Evolutionary conservation across 305 asterid species (phyloP), one percentile per base, ranked within the genome.

Genomic region (Fraxinus platypoda): DNA sequence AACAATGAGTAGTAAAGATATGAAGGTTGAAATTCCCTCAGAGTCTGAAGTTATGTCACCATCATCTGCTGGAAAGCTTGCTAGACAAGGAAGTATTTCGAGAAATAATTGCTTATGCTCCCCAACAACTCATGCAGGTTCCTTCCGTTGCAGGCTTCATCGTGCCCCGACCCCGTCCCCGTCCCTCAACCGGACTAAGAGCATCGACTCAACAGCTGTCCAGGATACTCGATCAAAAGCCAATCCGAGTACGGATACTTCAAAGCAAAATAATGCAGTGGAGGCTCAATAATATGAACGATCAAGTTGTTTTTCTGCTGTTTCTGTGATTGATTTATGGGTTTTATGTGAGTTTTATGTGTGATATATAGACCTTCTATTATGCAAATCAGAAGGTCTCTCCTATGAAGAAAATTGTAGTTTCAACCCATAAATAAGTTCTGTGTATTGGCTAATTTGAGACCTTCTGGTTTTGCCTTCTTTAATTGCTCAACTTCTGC

Each of bases 81-180:
- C 88, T 6, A 91, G 98, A 64, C 94, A 93, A 75, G 94, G 89
- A 38, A 93, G 95, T 71, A 79, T 92, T 15, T 84, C 86, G 1
- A 93, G 90, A 90, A 81, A 78, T 81, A 87, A 86, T 81, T 94
- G 98, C 75, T 46, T 93, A 4, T 94, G 97, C 83, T 91, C 98
- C 54, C 97, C 97, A 0, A 93, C 98, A 13, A 92, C 93, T 5
- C 97, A 94, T 28, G 90, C 88, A 0, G 97, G 98, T 79, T 94
- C 98, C 72, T 94, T 94, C 62, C 92, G 97, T 0, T 94, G 98
- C 81, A 84, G 96, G 89, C 89, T 90, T 62, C 98, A 94, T 75
- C 93, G 98, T 3, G 79, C 0, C 33, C 17, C 72, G 15, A 62
- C 86, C 64, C 91, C 92, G 4, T 77, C 86, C 64, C 91, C 92